Evolutionary conservation across 495 filamentous ascomycete species (phyloP), one percentile per base, ranked within the genome.

Genomic region (Xanthoparmelia taractica): DNA sequence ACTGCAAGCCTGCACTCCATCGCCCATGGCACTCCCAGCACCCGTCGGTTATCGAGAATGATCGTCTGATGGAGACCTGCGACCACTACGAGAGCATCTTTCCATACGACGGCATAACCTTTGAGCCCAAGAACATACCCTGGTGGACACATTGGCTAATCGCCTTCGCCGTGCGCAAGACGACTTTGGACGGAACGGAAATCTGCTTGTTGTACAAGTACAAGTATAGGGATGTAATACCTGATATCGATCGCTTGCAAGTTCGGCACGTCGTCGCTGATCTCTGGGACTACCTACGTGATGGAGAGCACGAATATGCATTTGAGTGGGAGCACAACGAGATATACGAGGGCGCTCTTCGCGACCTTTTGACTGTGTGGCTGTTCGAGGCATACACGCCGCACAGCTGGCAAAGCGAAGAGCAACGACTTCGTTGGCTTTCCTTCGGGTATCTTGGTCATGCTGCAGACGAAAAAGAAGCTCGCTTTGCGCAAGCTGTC

Each of bases 151-250:
- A 27, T 18, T 47, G 58, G 58, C 37, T 60, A 34, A 20, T 60
- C 10, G 37, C 38, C 23, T 60, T 60, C 58, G 37, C 25, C 10
- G 58, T 33, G n/a, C 25, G 41, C 37, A 38, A 60, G 18, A 60
- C 58, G 29, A 48, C 23, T 3, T 29, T 60, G 58, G 27, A 60
- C 10, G 13, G 18, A 8, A 31, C 13, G 31, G 58, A 48, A 6
- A 47, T 60, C 27, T 47, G 58, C 41, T 31, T 60, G 40, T 15
- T 60, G 43, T 60, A 47, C 58, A 60, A 34, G 25, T 60, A 45
- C 45, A 33, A 33, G 41, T 60, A 60, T 18, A 20, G 41, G 3
- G 29, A 60, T 4, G 25, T 37, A 13, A 48, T 48, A 50, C 40
- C 41, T n/a, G 41, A 37, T 4, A 50, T 60, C 13, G 41, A 60